Base-by-base conservation (phyloP, 306 rosid genomes). In the Myrica gale region DNA sequence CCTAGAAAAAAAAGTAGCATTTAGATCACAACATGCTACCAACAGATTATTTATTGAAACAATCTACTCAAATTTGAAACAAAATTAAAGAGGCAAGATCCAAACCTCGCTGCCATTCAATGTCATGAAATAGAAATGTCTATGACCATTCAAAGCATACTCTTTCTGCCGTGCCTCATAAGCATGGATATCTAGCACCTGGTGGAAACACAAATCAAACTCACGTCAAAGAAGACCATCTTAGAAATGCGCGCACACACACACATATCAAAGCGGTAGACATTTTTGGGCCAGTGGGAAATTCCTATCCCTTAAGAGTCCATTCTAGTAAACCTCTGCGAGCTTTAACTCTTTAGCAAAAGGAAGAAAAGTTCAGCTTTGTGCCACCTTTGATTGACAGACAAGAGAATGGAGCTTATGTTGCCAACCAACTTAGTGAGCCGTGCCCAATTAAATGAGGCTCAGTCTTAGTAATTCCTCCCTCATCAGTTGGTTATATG, bases 51-150 rank as follows among this genome's bases (percentile, higher is more conserved):
- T 19, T 4, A 60, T 68, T 54, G 63, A 7, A 53, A 51, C 44
- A 61, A 43, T 8, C 67, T 78, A 1, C 50, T 65, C 3, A 56
- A 56, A 78, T 16, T 47, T 7, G 69, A 69, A 70, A 46, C 69
- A 39, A 72, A 9, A 63, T 41, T 48, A 6, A 63, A 39, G 66
- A 75, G 57, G 43, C 39, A 66, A 67, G 46, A 79, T 73, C 75
- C 85, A 76, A 80, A 96, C 99, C 99, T 96, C 99, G 43, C 95
- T 92, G 72, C 92, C 89, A 84, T 96, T 89, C 80, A 96, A 81
- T 60, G 99, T 96, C 99, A 96, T 96, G 91, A 96, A 96, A 85
- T 96, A 96, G 93, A 96, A 96, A 89, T 96, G 99, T 39, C 93
- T 88, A 84, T 96, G 99, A 57, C 92, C 92, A 84, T 92, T 92